Conservation (phyloP, 768 basidiomycete species). For the Clathrus columnatus region DNA sequence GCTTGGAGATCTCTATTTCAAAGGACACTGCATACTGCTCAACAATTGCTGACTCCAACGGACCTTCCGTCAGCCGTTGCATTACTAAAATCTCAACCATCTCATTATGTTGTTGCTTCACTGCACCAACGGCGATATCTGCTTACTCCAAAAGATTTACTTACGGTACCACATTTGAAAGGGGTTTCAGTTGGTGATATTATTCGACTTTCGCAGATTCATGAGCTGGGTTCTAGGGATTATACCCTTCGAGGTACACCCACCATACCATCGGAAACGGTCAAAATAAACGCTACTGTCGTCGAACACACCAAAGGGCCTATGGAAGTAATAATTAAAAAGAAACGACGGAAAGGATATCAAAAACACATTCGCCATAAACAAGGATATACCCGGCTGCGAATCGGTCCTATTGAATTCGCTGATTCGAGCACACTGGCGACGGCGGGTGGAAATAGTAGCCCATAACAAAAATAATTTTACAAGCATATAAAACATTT, state of each 20-base stretch:
- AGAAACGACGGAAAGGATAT: slow-evolving; percentile 98
- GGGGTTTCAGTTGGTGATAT: slow-evolving; percentile 81
- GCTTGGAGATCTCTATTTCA: background rate
- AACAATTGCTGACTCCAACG: background rate
- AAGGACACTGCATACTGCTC: background rate
- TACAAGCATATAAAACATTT: slow-evolving; percentile 19
- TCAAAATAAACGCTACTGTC: slow-evolving; percentile 83
- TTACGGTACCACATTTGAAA: slow-evolving; percentile 88
- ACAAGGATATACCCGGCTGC: slow-evolving; percentile 89
- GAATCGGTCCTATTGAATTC: slow-evolving; percentile 75
- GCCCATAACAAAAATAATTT: too few species aligned
- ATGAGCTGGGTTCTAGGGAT: slow-evolving; percentile 93
- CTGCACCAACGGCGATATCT: slow-evolving; percentile 85
- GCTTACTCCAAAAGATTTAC: slow-evolving; percentile 80
- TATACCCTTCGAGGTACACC: slow-evolving; percentile 83
- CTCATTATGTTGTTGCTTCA: slow-evolving; percentile 85
- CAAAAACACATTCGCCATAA: slow-evolving; percentile 90
- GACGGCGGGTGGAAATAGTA: background rate
- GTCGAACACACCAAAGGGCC: slow-evolving; percentile 93
- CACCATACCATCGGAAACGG: slow-evolving; percentile 50
- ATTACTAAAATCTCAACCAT: slow-evolving; percentile 83
- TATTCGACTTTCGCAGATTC: slow-evolving; percentile 73
- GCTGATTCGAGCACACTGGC: slow-evolving; percentile 13
- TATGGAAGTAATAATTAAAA: slow-evolving; percentile 90
- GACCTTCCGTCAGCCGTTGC: slow-evolving; percentile 48